Evolutionary conservation across 1,284 basidiomycete genomes (phyloP).

Genomic region (Cronartium quercuum): DNA sequence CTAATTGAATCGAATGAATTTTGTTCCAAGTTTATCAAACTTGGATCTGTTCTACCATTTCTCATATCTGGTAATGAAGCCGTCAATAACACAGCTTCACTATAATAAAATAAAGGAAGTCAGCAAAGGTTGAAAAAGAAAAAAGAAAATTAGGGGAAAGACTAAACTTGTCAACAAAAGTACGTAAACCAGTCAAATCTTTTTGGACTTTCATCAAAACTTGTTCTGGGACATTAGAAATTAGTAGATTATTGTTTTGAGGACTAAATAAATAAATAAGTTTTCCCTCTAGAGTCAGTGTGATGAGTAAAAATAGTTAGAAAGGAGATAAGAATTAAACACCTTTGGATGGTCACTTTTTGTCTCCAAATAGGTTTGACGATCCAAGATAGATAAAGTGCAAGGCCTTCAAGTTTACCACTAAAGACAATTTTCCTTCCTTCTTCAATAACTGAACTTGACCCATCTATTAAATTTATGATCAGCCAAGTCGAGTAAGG

Average conservation of each 20-base stretch:
- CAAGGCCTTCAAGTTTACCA: conserved; percentile 80
- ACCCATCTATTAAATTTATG: not conserved
- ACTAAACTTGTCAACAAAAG: conserved; percentile 33
- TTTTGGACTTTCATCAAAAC: conserved; percentile 26
- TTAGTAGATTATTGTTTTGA: not conserved
- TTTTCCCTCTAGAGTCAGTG: not conserved
- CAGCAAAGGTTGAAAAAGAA: not conserved
- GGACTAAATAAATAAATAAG: conserved; percentile 9
- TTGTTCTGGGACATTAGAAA: conserved; percentile 55
- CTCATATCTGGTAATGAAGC: conserved; percentile 35
- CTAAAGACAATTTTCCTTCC: conserved; percentile 73
- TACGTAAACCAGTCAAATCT: conserved; percentile 12
- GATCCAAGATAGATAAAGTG: conserved; percentile 75
- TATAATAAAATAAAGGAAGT: conserved; percentile 8
- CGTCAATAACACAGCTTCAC: conserved; percentile 40
- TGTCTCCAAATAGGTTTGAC: conserved; percentile 80
- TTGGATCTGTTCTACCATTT: conserved; percentile 27
- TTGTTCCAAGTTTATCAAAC: conserved; percentile 61
- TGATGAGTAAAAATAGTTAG: conserved; percentile 38
- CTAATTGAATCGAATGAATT: conserved; percentile 67
- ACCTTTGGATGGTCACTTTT: conserved; percentile 64
- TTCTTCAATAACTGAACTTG: conserved; percentile 56
- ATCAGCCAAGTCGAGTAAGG: not conserved
- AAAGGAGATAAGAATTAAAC: conserved; percentile 41
- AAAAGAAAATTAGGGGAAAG: not conserved